Base-by-base conservation (phyloP, 306 rosid genomes). In the Dalbergia cochinchinensis region DNA sequence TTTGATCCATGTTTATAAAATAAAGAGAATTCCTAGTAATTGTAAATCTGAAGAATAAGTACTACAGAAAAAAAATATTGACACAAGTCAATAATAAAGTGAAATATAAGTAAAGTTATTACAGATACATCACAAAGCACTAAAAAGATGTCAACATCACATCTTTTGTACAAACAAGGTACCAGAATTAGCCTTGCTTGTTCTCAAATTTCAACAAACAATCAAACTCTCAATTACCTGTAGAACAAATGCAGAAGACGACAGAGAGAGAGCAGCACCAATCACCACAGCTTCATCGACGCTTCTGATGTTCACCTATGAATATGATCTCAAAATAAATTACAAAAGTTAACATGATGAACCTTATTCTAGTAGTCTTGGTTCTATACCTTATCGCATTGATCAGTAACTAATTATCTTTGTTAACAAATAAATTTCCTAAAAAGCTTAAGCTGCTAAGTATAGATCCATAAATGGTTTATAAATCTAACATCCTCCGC, bases 181-280 rank as follows among this genome's bases (percentile, higher is more conserved):
- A 10, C 37, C 18, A 74, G 73, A 69, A 64, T 5, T 15, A 63
- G 70, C 47, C 58, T 76, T 59, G 42, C 10, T 34, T 54, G 76
- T 19, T 61, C 44, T 73, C 15, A 26, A 41, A 75, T 34, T 59
- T 54, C 14, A 42, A 54, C 1, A 70, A 11, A 11, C 39, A 39
- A 55, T 70, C 78, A 67, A 22, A 55, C 14, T 26, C 58, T 70
- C 77, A 81, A 83, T 62, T 95, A 93, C 99, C 98, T 95, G 98
- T 10, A 95, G 88, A 80, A 95, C 99, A 93, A 95, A 95, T 73
- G 99, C 99, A 76, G 99, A 95, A 72, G 99, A 95, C 22, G 98
- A 95, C 42, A 95, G 79, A 83, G 99, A 95, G 70, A 95, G 98
- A 78, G 99, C 98, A 77, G 99, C 97, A 70, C 99, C 99, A 80